Evolutionary conservation across 208 protist species (phyloP).

Genomic region (Leishmania braziliensis): DNA sequence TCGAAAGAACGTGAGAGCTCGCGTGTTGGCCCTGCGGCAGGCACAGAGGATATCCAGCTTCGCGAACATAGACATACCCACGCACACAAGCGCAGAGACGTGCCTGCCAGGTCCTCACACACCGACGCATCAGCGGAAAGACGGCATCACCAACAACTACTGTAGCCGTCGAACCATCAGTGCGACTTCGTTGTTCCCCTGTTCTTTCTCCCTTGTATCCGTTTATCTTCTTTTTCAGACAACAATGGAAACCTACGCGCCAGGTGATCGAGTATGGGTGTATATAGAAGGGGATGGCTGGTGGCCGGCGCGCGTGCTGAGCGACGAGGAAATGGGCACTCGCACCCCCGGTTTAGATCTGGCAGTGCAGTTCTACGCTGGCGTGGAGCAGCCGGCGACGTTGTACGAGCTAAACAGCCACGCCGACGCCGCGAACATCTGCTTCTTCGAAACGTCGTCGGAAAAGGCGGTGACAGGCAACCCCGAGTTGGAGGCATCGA

Average conservation of each 20-base stretch:
- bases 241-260: conserved; percentile 38
- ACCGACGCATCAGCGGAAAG: background rate
- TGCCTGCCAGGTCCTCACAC: background rate
- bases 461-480: conserved; percentile 83
- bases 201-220: background rate
- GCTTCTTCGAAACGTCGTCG: conserved; percentile 84
- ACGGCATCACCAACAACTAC: background rate
- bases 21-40: background rate
- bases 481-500: conserved; percentile 60
- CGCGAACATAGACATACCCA: background rate
- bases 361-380: conserved; percentile 73
- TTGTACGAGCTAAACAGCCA: conserved; percentile 53
- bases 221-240: background rate
- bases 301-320: conserved; percentile 83
- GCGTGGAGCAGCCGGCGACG: conserved; percentile 46
- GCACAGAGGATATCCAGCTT: background rate
- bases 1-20: background rate
- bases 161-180: background rate
- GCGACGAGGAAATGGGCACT: conserved; percentile 42
- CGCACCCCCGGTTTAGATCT: conserved; percentile 45
- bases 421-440: conserved; percentile 48
- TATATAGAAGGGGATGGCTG: conserved; percentile 75
- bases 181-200: background rate
- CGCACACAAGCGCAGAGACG: background rate
- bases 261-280: conserved; percentile 87